Conservation (phyloP, 495 filamentous ascomycete genomes). For the Podospora comata region DNA sequence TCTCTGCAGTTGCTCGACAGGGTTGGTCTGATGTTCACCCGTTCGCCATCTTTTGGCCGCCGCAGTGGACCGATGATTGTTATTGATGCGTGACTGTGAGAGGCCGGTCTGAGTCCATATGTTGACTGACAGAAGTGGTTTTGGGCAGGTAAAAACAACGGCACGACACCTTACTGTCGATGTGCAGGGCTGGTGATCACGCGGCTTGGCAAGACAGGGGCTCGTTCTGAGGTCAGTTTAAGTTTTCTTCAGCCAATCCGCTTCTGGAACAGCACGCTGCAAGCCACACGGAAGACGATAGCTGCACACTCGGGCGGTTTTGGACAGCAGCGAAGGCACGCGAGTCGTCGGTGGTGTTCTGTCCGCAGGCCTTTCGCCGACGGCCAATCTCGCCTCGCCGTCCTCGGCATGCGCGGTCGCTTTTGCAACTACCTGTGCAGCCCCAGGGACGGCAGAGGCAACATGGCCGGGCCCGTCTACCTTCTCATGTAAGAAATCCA, state of each 20-base stretch:
- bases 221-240: conserved; percentile 27
- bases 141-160: conserved; percentile 19
- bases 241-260: conserved; percentile 27
- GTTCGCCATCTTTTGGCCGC: neutral
- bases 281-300: conserved; percentile 18
- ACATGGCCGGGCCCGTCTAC: neutral
- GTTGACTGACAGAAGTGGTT: conserved; percentile 21
- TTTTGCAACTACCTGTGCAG: neutral
- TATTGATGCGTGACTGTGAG: neutral
- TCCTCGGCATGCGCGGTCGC: neutral
- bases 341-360: conserved; percentile 1
- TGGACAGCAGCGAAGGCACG: conserved; percentile 10
- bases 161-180: conserved; percentile 11
- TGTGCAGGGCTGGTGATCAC: conserved; percentile 28
- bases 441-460: neutral
- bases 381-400: neutral
- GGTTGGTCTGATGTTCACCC: neutral
- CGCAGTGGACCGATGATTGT: neutral
- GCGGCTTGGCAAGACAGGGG: conserved; percentile 35
- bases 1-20: too few relatives aligned
- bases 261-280: conserved; percentile 20
- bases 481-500: neutral
- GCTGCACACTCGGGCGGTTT: conserved; percentile 18
- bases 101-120: neutral
- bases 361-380: neutral